Percentiles rank a stretch among this genome's conserved stretches.
phyloP scores from a whole-genome alignment of 148 eudicot genomes.

The Persicaria tinctoria region DNA sequence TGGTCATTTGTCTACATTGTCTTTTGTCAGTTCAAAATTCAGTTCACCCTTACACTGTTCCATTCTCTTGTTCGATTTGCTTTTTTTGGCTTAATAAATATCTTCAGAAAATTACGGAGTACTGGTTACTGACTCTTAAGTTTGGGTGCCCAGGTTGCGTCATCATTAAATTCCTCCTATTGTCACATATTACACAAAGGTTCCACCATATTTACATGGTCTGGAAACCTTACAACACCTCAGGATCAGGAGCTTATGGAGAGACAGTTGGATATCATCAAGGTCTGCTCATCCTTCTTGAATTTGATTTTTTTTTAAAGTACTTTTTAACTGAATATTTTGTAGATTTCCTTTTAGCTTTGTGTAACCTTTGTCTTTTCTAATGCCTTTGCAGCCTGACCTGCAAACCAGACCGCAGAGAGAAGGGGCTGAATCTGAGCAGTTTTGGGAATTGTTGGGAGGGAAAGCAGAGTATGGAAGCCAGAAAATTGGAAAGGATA shows the following conservation, averaged over 20 bases:
- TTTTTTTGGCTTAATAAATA: background rate
- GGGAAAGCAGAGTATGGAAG: conserved; percentile 79
- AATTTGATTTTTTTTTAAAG: background rate
- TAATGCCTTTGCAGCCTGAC: conserved; percentile 59
- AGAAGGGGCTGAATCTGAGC: conserved; percentile 87
- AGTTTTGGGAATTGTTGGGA: conserved; percentile 83
- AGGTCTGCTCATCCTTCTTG: conserved; percentile 30
- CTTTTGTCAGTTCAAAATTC: background rate
- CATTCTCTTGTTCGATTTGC: background rate
- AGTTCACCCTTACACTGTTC: background rate
- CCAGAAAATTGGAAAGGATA: conserved; percentile 60
- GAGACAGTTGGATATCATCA: conserved; percentile 85
- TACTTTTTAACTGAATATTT: background rate
- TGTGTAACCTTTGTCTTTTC: background rate
- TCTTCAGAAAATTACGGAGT: background rate
- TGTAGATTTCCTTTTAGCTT: background rate
- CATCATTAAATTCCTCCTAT: conserved; percentile 81
- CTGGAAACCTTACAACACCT: conserved; percentile 62
- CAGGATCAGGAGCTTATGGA: conserved; percentile 79
- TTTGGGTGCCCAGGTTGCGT: conserved; percentile 55
- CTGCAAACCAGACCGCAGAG: conserved; percentile 69
- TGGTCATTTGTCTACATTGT: background rate
- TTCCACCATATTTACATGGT: conserved; percentile 71
- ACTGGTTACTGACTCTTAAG: background rate
- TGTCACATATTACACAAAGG: conserved; percentile 80